Evolutionary conservation across 2,329 filamentous ascomycete species (phyloP).

Genomic region (Fusarium temperatum): DNA sequence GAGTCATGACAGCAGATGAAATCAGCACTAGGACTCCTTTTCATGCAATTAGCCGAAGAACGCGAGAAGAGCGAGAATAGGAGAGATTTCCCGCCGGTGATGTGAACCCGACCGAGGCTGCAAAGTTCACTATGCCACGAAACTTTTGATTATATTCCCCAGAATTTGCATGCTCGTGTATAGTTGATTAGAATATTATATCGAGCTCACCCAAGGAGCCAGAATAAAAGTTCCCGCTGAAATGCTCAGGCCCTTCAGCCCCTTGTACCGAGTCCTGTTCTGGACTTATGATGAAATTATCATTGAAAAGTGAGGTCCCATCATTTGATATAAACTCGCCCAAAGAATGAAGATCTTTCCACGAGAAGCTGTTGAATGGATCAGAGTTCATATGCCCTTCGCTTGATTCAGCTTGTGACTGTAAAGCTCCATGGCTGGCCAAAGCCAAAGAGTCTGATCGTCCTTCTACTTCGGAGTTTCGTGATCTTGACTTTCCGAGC

Average conservation of each 20-base stretch:
- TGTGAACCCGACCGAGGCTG: background rate
- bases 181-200: slow-evolving; percentile 5
- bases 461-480: background rate
- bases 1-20: background rate
- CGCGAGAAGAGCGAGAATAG: background rate
- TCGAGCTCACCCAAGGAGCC: background rate
- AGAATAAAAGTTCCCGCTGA: background rate
- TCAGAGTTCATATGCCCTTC: slow-evolving; percentile 48
- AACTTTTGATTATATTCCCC: background rate
- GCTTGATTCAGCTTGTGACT: background rate
- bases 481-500: slow-evolving; percentile 22
- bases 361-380: slow-evolving; percentile 66
- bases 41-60: background rate
- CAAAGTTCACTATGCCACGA: background rate
- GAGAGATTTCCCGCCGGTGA: background rate
- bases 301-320: slow-evolving; percentile 24
- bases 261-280: slow-evolving; percentile 25
- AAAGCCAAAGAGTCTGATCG: background rate
- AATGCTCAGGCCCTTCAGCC: slow-evolving; percentile 3
- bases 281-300: slow-evolving; percentile 19
- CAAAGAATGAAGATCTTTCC: slow-evolving; percentile 68
- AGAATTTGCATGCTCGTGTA: no score
- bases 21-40: background rate
- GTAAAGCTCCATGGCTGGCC: background rate
- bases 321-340: slow-evolving; percentile 59